These are phyloP conservation scores for Oryza longistaminata DNA, from an alignment of 176 grass and related monocot genomes.

Conservation along the genomic window DNA sequence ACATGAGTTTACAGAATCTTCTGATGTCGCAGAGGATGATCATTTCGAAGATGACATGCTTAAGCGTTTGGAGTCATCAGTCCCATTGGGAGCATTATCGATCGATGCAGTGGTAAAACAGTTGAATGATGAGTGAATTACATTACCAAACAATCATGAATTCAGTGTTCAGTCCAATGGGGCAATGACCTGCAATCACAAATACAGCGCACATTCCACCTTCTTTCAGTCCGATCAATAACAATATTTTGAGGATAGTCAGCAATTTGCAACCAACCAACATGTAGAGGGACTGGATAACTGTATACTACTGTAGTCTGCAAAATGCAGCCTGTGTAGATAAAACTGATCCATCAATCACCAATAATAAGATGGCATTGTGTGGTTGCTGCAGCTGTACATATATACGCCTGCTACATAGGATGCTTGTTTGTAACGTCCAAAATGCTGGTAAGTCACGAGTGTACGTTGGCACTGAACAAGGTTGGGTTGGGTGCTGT, in stretches of 20 bases:
- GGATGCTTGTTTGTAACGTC: neutral
- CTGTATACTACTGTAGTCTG: neutral
- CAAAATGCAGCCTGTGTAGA: conserved; percentile 1
- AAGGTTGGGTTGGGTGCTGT: neutral
- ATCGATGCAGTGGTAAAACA: conserved; percentile 58
- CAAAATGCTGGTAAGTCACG: neutral
- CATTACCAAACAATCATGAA: neutral
- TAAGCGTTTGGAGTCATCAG: conserved; percentile 49
- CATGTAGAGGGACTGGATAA: conserved; percentile 23
- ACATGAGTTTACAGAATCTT: conserved; percentile 16
- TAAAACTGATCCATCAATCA: neutral
- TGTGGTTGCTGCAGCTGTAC: neutral
- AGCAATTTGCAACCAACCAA: neutral
- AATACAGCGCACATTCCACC: neutral
- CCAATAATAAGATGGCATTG: neutral
- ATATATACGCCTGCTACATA: neutral
- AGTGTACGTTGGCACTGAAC: neutral
- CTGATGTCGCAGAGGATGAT: conserved; percentile 28
- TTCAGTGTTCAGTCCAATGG: neutral
- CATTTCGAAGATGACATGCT: conserved; percentile 49
- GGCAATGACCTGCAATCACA: neutral
- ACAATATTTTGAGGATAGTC: neutral
- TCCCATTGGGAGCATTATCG: conserved; percentile 66
- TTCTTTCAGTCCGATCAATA: neutral
- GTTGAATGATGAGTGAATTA: conserved; percentile 46